Evolutionary conservation across 768 basidiomycete genomes (phyloP), one percentile per base, ranked within the genome.

Genomic region (Boletus vermiculosoides): DNA sequence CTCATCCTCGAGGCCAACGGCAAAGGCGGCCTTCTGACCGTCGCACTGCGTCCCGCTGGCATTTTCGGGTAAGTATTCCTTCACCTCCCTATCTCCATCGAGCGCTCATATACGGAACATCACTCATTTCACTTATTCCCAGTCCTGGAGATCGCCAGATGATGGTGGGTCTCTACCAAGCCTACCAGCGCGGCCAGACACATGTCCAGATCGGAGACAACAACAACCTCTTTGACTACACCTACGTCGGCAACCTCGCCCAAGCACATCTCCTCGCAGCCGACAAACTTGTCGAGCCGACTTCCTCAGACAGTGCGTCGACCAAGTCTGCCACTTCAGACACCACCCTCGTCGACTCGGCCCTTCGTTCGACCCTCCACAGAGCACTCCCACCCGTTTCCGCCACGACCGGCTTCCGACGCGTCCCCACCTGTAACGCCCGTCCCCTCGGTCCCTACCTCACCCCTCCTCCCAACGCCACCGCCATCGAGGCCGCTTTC

Each of bases 241-340:
- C 95, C 6, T 98, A 98, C 68, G 93, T 98, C 64, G 93, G 86
- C 52, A 99, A 99, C 71, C 87, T 96, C 58, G 96, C 94, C 1
- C 83, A 89, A 65, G 95, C 94, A 4, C 97, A 99, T 70, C 76
- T 99, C 15, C 83, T 98, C 50, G 97, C 97, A 12, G 88, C 91
- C 22, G 95, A 98, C 78, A 90, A 86, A 67, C 84, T 99, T 42
- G 79, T 77, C 48, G 66, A 67, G 44, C 74, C 79, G 13, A 76
- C 80, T 0, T 75, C 81, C 15, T 62, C 78, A 1, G 71, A 73
- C 39, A 60, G 65, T 4, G 54, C 25, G 0, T 66, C 62, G 20
- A 28, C n/a, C 10, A 1, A 41, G 44, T 62, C 54, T 9, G 18
- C 66, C 40, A 45, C 65, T 4, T 47, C 61, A 5, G 74, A 79